A percentile compares a stretch with the other conserved stretches of the same genome.
These are phyloP conservation scores for Lachancea thermotolerans DNA, from an alignment of 805 yeast species.

Conservation along the genomic window DNA sequence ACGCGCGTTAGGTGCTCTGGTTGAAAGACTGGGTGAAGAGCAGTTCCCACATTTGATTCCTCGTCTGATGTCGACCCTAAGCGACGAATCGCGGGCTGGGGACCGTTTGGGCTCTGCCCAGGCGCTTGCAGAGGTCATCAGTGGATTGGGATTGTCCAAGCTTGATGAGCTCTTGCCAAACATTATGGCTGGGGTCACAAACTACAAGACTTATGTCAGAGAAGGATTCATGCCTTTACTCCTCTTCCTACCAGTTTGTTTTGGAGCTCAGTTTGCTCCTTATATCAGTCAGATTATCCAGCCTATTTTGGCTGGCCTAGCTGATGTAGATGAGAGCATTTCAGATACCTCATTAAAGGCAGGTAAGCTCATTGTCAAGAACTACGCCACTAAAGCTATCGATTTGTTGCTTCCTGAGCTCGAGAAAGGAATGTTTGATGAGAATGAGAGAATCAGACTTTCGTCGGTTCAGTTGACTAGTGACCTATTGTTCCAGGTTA, in stretches of 20 bases:
- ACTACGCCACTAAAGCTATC: conserved; percentile 87
- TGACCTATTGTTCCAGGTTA: conserved; percentile 86
- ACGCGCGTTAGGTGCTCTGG: conserved; percentile 91
- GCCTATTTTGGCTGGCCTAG: conserved; percentile 86
- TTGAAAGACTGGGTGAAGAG: conserved; percentile 94
- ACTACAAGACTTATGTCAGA: conserved; percentile 63
- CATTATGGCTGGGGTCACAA: conserved; percentile 64
- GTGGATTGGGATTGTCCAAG: conserved; percentile 83
- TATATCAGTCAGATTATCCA: conserved; percentile 81
- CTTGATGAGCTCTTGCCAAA: conserved; percentile 84
- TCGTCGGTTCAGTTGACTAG: conserved; percentile 95
- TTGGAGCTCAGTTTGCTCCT: conserved; percentile 86
- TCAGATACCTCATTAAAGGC: conserved; percentile 87
- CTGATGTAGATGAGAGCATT: conserved; percentile 80
- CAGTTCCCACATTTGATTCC: conserved; percentile 89
- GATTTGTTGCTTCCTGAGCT: conserved; percentile 90
- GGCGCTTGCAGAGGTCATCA: conserved; percentile 87
- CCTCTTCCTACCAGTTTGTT: conserved; percentile 87
- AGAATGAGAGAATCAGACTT: conserved; percentile 77
- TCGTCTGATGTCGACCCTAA: conserved; percentile 63
- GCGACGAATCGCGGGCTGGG: conserved; percentile 74
- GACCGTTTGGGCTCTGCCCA: conserved; percentile 97
- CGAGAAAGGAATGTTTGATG: conserved; percentile 80
- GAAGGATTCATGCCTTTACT: conserved; percentile 90
- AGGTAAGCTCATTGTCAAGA: conserved; percentile 84